Base-by-base conservation (phyloP, 345 rosid species). In the Eucalyptus leucophloia region DNA sequence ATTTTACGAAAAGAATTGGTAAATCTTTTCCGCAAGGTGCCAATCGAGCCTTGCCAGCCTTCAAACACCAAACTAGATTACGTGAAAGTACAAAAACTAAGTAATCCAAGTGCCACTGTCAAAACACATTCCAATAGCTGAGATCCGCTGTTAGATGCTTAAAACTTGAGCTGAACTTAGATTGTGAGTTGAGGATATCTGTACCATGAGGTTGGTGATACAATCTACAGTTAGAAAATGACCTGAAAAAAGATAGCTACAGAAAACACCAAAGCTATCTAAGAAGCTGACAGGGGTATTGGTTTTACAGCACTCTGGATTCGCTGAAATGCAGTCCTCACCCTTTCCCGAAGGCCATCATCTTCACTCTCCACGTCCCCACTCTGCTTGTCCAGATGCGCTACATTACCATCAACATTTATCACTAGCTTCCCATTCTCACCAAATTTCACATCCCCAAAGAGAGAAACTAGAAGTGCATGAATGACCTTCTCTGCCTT, bases 341-440 rank as follows among this genome's bases (percentile, higher is more conserved):
- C 97, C 90, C 98, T 93, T 90, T 98, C 99, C 92, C 93, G 96
- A 10, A 98, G 96, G 86, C 98, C 98, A 91, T 94, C 97, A 90
- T 96, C 95, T 90, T 95, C 96, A 37, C 99, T 93, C 93, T 97
- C 99, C 42, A 98, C 98, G 13, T 95, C 96, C 62, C 99, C 99
- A 23, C 93, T 96, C 93, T 94, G 94, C 92, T 95, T 97, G 91
- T 97, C 97, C 1, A 98, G 96, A 88, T 92, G 90, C 14, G 99
- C 99, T 14, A 97, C 94, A 91, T 94, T 98, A 44, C 97, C 98
- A 91, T 98, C 99, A 3, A 97, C 97, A 5, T 88, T 93, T 56
- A 98, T 92, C 91, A 94, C 93, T 72, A 98, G 92, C 91, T 94
- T 98, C 88, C 98, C 99, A 5, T 96, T 90, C 90, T 96, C 99